Evolutionary conservation across 352 stramenopile genomes (phyloP), one percentile per base, ranked within the genome.

Genomic region (Globisporangium uncinulatum): DNA sequence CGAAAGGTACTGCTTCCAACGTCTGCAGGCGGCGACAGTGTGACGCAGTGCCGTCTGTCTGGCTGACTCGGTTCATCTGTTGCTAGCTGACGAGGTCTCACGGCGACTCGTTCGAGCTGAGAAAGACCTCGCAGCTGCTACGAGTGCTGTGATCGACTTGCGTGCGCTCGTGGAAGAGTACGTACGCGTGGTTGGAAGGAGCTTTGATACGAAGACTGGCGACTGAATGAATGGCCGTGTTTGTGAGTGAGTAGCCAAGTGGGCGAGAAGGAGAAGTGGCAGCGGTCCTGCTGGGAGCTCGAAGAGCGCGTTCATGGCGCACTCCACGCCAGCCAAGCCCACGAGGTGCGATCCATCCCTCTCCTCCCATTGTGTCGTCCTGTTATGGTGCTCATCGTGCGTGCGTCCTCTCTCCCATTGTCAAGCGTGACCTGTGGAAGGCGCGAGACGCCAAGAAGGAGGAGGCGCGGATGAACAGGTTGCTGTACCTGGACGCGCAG

Each of bases 201-300:
- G 8, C 24, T 52, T 10, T 37, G 20, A 5, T 29, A 34, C 17
- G 10, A 29, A 29, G 24, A 29, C 24, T 29, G n/a, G 7, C 45
- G 11, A 37, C 24, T 41, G 29, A n/a, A 4, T 37, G 17, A 19
- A 14, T 20, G 41, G 8, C 10, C 15, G 17, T 3, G 20, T 8
- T 0, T 20, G 42, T 15, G 42, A 3, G 11, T 20, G 0, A 54
- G 13, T 32, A 89, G 81, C 50, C 81, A 91, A 71, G 75, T 89
- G 42, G 49, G 60, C 11, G 81, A 92, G 66, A 87, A 76, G 46
- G 81, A 92, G 51, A 86, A 79, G 39, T 92, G 81, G 79, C 81
- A 92, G 43, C 71, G 70, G 0, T 86, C 89, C 41, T 89, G 76
- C 59, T 92, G 81, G 81, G 81, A 87, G 34, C 59, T 92, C 0